Base-by-base conservation (phyloP, 345 rosid genomes). In the Rhizophora mangle region DNA sequence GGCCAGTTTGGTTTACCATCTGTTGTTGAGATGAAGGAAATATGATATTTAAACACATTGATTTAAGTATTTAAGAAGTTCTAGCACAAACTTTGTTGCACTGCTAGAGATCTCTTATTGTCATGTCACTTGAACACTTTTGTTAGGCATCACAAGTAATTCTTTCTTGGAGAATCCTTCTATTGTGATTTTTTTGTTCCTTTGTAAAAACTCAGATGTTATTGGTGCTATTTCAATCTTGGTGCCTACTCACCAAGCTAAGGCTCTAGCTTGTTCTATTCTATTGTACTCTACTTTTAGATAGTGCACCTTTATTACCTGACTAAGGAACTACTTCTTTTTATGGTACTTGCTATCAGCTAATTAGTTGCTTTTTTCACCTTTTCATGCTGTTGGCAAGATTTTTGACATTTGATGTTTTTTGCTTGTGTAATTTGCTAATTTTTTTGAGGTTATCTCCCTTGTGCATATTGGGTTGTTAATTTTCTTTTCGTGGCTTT, bases 401-500 rank as follows among this genome's bases (percentile, higher is more conserved):
- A 43, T 43, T 11, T 43, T 43, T 43, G 49, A 43, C 49, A 43
- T 13, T 43, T 11, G 49, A 43, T 4, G 0, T 13, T 43, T 43
- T 43, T 43, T 43, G 24, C 24, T 37, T 13, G 4, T 43, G 49
- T 43, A 13, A 43, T 13, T 43, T 43, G 49, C 3, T 43, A 3
- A 11, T 2, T 43, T 43, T 43, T 13, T 13, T 39, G 13, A 39
- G 16, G 11, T 39, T 39, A 39, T 39, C 19, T 43, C 5, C 3
- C 49, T 2, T 13, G 18, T 43, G 15, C 1, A 1, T 13, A 13
- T 43, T 43, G 49, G 49, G 49, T 43, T 13, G 47, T 43, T 43
- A 43, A 43, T 43, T 43, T 43, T 43, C 49, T 43, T 43, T 43
- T 43, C 49, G 15, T 43, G 49, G 49, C 64, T 69, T 75, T 62